These are phyloP conservation scores for Calonectria ilicicola DNA, from an alignment of 2,329 filamentous ascomycete genomes.

Conservation along the genomic window DNA sequence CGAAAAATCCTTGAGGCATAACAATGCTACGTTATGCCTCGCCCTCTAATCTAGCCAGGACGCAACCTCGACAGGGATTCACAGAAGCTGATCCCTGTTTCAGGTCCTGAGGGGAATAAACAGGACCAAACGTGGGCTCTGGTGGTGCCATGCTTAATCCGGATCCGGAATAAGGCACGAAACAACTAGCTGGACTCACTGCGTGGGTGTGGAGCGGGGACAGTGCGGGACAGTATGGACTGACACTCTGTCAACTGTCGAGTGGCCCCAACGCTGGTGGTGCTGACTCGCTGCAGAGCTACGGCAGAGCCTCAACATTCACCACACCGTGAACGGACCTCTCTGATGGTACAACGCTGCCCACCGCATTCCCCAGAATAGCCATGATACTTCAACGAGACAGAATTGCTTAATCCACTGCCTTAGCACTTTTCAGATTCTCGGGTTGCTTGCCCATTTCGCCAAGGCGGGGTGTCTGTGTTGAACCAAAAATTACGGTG, in stretches of 20 bases:
- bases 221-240: not conserved
- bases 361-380: not conserved
- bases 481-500: not conserved
- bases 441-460: not conserved
- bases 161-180: not conserved
- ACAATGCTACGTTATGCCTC: constrained; percentile 20
- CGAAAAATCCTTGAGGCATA: constrained; percentile 4
- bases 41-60: constrained; percentile 16
- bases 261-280: not conserved
- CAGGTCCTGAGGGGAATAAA: constrained; percentile 22
- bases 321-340: not conserved
- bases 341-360: not conserved
- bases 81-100: constrained; percentile 20
- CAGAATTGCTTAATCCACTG: not conserved
- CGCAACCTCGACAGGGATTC: not conserved
- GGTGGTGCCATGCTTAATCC: constrained; percentile 1
- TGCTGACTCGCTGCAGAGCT: not conserved
- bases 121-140: not conserved
- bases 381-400: not conserved
- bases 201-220: not conserved
- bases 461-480: constrained; percentile 14
- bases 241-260: not conserved
- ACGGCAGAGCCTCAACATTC: not conserved
- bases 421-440: not conserved
- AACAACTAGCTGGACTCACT: not conserved